Percentiles rank a stretch among this genome's conserved stretches.
These are phyloP conservation scores for Agrocybe praecox DNA, from an alignment of 768 basidiomycete species.

Conservation along the genomic window DNA sequence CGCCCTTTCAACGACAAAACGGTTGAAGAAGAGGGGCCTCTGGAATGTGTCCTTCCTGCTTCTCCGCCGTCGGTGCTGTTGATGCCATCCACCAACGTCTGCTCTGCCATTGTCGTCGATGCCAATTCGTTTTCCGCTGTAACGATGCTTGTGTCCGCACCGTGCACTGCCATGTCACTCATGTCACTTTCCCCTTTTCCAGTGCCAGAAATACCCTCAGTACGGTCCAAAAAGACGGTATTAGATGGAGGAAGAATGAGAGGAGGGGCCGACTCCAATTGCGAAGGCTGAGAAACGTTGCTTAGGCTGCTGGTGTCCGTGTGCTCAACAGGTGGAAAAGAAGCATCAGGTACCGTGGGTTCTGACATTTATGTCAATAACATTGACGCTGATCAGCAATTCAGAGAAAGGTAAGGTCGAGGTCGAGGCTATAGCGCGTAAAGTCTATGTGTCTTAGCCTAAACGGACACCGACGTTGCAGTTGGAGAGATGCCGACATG, in stretches of 20 bases:
- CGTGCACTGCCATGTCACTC: neutral
- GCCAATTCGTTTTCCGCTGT: conserved; percentile 11
- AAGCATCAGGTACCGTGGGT: conserved; percentile 5
- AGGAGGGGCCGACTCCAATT: neutral
- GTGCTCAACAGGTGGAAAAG: neutral
- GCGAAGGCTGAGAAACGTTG: neutral
- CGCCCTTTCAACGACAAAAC: conserved; percentile 12
- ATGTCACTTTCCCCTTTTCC: neutral
- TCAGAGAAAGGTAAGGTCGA: neutral
- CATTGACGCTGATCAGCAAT: conserved; percentile 7
- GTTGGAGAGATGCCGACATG: neutral
- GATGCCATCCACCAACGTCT: conserved; percentile 23
- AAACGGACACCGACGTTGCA: neutral
- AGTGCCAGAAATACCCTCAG: neutral
- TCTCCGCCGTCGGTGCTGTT: conserved; percentile 14
- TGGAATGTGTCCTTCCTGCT: conserved; percentile 13
- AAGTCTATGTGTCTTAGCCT: neutral
- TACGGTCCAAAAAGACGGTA: neutral
- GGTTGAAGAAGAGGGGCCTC: conserved; percentile 18
- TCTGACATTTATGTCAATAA: conserved; percentile 8
- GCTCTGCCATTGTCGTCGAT: conserved; percentile 22
- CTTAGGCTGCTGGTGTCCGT: conserved; percentile 1
- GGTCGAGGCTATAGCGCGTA: neutral
- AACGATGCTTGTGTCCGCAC: conserved; percentile 9
- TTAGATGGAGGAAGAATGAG: neutral